phyloP scores from a whole-genome alignment of 257 asterid species.

The Anisodus acutangulus region DNA sequence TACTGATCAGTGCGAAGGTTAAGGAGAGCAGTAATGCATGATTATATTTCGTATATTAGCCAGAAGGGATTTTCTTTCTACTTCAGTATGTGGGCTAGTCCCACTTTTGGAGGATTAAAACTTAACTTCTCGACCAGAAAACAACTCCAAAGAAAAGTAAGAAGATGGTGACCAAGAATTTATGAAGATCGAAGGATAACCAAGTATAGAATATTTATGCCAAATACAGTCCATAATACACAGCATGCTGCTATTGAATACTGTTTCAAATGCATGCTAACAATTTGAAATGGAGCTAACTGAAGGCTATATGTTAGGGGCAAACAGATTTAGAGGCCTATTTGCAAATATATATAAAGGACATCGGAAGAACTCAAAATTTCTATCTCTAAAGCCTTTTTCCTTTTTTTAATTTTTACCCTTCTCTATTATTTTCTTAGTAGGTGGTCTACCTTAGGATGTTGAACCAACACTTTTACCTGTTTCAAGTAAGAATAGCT shows the following conservation, averaged over 20 bases:
- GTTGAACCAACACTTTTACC: background rate
- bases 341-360: background rate
- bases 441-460: background rate
- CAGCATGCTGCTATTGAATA: background rate
- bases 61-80: background rate
- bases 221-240: background rate
- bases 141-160: background rate
- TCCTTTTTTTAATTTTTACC: background rate
- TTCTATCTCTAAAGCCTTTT: background rate
- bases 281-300: constrained; percentile 2
- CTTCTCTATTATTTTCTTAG: background rate
- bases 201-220: background rate
- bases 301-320: background rate
- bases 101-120: background rate
- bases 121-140: constrained; percentile 10
- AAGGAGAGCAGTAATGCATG: background rate
- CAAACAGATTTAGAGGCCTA: background rate
- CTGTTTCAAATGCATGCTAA: constrained; percentile 1
- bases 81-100: background rate
- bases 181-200: background rate
- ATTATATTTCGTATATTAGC: background rate
- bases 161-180: background rate
- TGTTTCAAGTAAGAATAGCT: background rate
- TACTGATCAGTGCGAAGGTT: background rate
- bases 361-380: background rate